Evolutionary conservation across 495 filamentous ascomycete genomes (phyloP), one percentile per base, ranked within the genome.

Genomic region (Lasiosphaeris hirsuta): DNA sequence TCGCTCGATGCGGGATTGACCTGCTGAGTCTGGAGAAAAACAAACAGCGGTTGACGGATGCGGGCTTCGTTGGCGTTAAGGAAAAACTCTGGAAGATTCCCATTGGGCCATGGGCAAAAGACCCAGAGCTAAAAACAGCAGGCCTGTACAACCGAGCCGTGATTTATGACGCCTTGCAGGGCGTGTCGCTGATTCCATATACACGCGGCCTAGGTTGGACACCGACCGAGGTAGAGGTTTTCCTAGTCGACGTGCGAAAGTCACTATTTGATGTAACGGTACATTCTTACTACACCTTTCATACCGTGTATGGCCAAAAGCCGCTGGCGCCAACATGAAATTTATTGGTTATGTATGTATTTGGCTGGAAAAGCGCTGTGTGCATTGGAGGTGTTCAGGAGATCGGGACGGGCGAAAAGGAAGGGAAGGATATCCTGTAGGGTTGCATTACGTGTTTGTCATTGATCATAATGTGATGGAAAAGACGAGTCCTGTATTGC

Each of bases 61-160:
- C 81, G 0, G 84, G 85, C 1, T 90, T 87, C 61, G 72, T 78
- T 17, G 79, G 85, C 58, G 75, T 87, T n/a, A 61, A 80, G n/a
- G 73, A 82, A 58, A 66, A 66, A 36, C 41, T 75, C 10, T 73
- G 69, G 50, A 84, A 84, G 60, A 67, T 81, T 11, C 85, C 85
- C 2, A 71, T 74, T 7, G 85, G 84, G 42, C 68, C 77, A 7
- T 85, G 82, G 84, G 74, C 84, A 0, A 72, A 71, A 39, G 78
- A 88, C 59, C 72, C 70, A 15, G 76, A 71, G 23, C 40, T 81
- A 40, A 81, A 75, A 43, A 69, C 68, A n/a, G 61, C 85, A 41
- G 84, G 85, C 11, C 46, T 69, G 35, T 76, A 73, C 49, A 62
- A 66, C 37, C 68, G 73, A 34, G 67, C 70, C 43, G 69, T 75